Base-by-base conservation (phyloP, 345 rosid genomes). In the Arabis alpina region DNA sequence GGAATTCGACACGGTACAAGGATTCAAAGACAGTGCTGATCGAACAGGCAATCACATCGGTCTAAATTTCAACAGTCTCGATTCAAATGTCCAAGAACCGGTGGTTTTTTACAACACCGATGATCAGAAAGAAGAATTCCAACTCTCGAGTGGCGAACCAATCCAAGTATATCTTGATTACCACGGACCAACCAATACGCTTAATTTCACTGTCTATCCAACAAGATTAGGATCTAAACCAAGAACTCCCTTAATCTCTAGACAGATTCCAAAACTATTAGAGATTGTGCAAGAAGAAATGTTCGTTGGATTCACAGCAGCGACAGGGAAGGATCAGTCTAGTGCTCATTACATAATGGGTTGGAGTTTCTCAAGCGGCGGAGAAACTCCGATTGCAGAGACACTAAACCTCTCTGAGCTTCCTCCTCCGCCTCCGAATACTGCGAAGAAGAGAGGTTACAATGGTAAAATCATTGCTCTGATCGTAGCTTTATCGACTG, bases 281-380 rank as follows among this genome's bases (percentile, higher is more conserved):
- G 0, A 16, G 2, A 32, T 73, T 3, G 63, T 84, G 19, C 28
- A 36, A 30, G 85, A 82, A 30, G 45, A 6, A 6, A 84, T 84
- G 83, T 85, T 74, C 30, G 83, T 71, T 3, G 88, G 93, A 16
- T 88, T 88, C 75, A 85, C 93, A 0, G 87, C 93, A 13, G 72
- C 90, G 0, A 84, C 90, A 0, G 93, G 90, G 2, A 28, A 11
- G 1, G 75, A 51, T 13, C 19, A 63, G 3, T 36, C 77, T 6
- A 88, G 90, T 77, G 77, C 85, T 51, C 93, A 88, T 71, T 88
- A 88, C 68, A 66, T 88, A 7, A 59, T 81, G 64, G 93, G 87
- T 25, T 88, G 93, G 93, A 84, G 87, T 72, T 88, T 88, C 54
- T 64, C 79, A 0, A 49, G 74, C 8, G 71, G 63, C 14, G 81